Base-by-base conservation (phyloP, 2,329 filamentous ascomycete species). In the Aureobasidium leucospermi region DNA sequence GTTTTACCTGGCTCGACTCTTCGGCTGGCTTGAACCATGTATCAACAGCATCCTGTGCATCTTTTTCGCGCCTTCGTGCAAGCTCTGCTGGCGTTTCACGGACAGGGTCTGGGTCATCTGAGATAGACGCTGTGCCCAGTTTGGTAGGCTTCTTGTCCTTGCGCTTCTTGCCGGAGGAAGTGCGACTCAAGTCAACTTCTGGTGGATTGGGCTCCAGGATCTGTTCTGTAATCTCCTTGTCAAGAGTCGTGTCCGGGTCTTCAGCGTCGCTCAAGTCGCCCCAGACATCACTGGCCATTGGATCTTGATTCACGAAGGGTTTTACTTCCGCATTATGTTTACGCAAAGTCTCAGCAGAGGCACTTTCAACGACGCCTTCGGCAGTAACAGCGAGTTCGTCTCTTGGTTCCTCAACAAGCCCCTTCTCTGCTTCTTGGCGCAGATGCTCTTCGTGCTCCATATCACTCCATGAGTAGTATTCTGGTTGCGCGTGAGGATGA, bases 381-480 rank as follows among this genome's bases (percentile, higher is more conserved):
- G 31, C 43, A 7, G 36, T 11, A 16, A 8, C 29, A 8, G 6
- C 7, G 9, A 16, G 13, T 13, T 43, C 38, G 11, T 55, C 16
- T 16, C 3, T n/a, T 9, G n/a, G n/a, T 4, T 55, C 29, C 3
- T 43, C 15, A 9, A 6, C 11, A 9, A n/a, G 9, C 2, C 28
- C 19, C n/a, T 15, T 32, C 42, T 58, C 43, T 3, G 28, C 32
- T 47, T 60, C 47, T n/a, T 59, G 55, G 53, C 67, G 67, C 62
- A 70, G 47, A 15, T 61, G 59, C 62, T 71, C 68, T 41, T 72
- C 71, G 39, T 63, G 65, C 19, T 67, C 67, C 49, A 71, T 67
- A 46, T 73, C 71, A 31, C 71, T 70, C 71, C 71, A 73, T 2
- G 70, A 71, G 46, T 71, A 73, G 62, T 71, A 73, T 46, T 73